Evolutionary conservation across 1,139 yeast species (phyloP).

Genomic region (Insectozyma bohioensis): DNA sequence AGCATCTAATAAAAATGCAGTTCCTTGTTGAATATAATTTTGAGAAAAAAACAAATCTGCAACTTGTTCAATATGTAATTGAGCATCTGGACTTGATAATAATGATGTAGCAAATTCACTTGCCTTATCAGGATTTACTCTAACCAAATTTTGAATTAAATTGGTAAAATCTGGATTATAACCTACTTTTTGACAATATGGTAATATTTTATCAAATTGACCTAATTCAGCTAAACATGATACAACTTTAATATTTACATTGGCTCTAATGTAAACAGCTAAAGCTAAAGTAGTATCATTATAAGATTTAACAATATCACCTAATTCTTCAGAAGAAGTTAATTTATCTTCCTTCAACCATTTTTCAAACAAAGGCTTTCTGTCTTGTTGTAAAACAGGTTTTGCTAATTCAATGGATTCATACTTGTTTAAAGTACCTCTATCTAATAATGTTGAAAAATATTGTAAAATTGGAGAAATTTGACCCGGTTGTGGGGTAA

Average conservation of each 20-base stretch:
- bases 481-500: conserved; percentile 95
- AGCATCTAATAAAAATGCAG: conserved; percentile 96
- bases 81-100: conserved; percentile 61
- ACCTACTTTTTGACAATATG: conserved; percentile 87
- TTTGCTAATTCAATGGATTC: conserved; percentile 94
- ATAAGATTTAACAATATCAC: conserved; percentile 90
- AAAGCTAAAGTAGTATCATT: conserved; percentile 79
- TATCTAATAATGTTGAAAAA: conserved; percentile 87
- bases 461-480: conserved; percentile 93
- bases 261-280: conserved; percentile 86
- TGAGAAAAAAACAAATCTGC: conserved; percentile 95
- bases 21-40: conserved; percentile 95
- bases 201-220: conserved; percentile 92
- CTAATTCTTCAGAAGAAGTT: conserved; percentile 92
- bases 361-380: conserved; percentile 90
- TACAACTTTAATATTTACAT: conserved; percentile 86
- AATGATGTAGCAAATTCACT: conserved; percentile 94
- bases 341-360: conserved; percentile 96
- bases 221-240: conserved; percentile 93
- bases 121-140: conserved; percentile 96
- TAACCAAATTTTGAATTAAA: conserved; percentile 84
- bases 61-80: conserved; percentile 77
- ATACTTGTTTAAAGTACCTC: conserved; percentile 88
- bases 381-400: conserved; percentile 94
- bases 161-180: conserved; percentile 90